Evolutionary conservation across 2,329 filamentous ascomycete genomes (phyloP).

Genomic region (Colletotrichum spinosum): DNA sequence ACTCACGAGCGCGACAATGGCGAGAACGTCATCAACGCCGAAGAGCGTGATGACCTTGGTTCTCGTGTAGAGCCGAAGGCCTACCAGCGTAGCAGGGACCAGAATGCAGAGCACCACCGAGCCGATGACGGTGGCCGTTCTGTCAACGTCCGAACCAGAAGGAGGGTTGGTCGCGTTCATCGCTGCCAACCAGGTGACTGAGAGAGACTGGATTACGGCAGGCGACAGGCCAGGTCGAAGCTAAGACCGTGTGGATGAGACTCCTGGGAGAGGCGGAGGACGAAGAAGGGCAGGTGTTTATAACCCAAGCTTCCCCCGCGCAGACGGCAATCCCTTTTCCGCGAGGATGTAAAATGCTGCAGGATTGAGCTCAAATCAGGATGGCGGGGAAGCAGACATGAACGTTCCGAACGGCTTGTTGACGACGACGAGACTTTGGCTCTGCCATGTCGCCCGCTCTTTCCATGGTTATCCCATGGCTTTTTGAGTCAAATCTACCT

Average conservation of each 20-base stretch:
- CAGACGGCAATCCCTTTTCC: not conserved
- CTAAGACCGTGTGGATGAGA: not conserved
- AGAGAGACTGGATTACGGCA: not conserved
- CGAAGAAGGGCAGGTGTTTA: not conserved
- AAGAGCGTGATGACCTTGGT: constrained; percentile 41
- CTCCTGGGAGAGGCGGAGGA: not conserved
- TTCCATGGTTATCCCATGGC: too few relatives aligned
- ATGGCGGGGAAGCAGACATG: constrained; percentile 6
- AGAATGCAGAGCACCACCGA: constrained; percentile 39
- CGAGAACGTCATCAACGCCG: constrained; percentile 43
- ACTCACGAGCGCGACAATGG: constrained; percentile 42
- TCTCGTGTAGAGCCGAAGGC: constrained; percentile 41
- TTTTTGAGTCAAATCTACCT: too few relatives aligned
- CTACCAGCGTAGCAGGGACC: constrained; percentile 38
- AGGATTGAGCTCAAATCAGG: constrained; percentile 5
- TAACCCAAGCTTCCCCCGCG: not conserved
- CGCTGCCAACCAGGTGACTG: not conserved
- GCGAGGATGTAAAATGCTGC: constrained; percentile 12
- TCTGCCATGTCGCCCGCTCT: too few relatives aligned
- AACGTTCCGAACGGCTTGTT: too few relatives aligned
- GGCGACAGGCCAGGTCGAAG: not conserved
- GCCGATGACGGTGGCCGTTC: constrained; percentile 34
- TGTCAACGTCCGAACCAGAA: constrained; percentile 25
- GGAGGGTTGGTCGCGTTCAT: not conserved
- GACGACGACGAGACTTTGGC: too few relatives aligned